Base-by-base conservation (phyloP, 2,329 filamentous ascomycete species). In the Colletotrichum sp. region DNA sequence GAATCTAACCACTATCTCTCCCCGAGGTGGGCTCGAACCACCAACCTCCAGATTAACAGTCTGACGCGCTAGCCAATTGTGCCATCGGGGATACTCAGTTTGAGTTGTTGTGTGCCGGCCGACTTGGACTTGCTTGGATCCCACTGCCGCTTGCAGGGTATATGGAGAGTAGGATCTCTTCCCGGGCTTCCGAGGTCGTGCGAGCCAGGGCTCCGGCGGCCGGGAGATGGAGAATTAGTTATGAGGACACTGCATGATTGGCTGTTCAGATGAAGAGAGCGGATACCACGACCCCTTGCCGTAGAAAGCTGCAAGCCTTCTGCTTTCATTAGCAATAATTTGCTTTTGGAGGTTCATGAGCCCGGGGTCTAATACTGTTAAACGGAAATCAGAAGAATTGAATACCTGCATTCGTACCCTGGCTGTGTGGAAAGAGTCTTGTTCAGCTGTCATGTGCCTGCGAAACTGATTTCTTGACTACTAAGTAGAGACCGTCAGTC, bases 31-130 rank as follows among this genome's bases (percentile, higher is more conserved):
- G 73, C 73, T 75, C 73, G 73, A 75, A 75, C 73, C 73, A 75
- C 73, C 58, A 75, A 75, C 73, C 73, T 75, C 73, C 73, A 75
- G 73, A 75, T 75, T 75, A 75, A 75, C 73, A 75, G 73, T 73
- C 73, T 75, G 73, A 75, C 73, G 73, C 73, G 73, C 73, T 75
- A 75, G 73, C 73, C 73, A 75, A 75, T 75, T 75, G 73, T 75
- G 73, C 73, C 73, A 75, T 64, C 69, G 73, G 73, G 73, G 73
- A 75, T 65, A 28, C 69, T 69, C 73, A 4, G 7, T 3, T 18
- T 16, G 34, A 64, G 63, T 32, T 5, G 30, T 9, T 32, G 24
- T 8, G 4, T 34, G 18, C 28, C 24, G 9, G 32, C 13, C 10
- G 24, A 8, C 14, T 24, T 34, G 16, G 58, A 21, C 7, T 55